Base-by-base conservation (phyloP, 805 yeast genomes). In the Lipomyces sp. region DNA sequence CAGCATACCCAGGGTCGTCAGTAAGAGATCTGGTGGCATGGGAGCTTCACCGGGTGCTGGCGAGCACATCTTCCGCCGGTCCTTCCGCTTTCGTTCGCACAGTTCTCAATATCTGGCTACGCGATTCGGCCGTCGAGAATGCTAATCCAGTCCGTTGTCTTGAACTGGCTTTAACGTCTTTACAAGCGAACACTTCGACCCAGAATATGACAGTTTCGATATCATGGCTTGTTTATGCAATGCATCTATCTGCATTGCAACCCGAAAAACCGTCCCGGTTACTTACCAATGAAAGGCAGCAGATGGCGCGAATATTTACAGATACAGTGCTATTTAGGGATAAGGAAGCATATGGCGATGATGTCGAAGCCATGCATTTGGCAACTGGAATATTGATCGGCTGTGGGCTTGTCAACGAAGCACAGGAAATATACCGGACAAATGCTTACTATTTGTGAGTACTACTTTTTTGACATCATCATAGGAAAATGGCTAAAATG, bases 331-430 rank as follows among this genome's bases (percentile, higher is more conserved):
- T 68, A 39, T 63, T 65, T 48, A 48, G 48, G 37, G 67, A 68
- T 48, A 60, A 61, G 32, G 66, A 62, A n/a, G 55, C 63, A 6
- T 68, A 57, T 50, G 69, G 69, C 4, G 71, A 68, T 35, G 71
- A 68, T 42, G 69, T 68, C n/a, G 71, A 68, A 39, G 71, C 71
- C 7, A 60, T 68, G 42, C 71, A 68, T 57, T 53, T 68, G 8
- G 67, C 70, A 11, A 53, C 67, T 13, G 71, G 59, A 48, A 66
- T 68, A 70, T 50, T 68, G 67, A 63, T 68, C 15, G 67, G 64
- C 13, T 66, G 65, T n/a, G 70, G 68, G 2, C 33, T 60, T 33
- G 45, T 60, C 4, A 7, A 42, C 29, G 65, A 63, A 15, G 71
- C 71, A 18, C n/a, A 61, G n/a, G 63, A 63, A 7, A 53, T 68